phyloP scores from a whole-genome alignment of 129 eudicot genomes.

The Deinandra increscens region DNA sequence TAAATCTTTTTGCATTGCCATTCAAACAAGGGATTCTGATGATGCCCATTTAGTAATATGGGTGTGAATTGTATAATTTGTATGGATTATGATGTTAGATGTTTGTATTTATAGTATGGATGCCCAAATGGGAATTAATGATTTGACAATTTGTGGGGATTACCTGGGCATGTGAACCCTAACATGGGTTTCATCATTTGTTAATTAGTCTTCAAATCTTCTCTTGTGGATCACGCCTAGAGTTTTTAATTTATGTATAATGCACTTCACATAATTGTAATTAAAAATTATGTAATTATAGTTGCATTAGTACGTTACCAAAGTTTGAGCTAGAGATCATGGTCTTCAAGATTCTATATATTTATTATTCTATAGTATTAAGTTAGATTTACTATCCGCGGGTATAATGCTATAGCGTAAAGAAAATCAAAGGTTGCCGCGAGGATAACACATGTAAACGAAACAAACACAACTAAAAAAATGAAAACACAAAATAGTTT shows the following conservation, averaged over 20 bases:
- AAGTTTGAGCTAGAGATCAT: slow-evolving; percentile 1
- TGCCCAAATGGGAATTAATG: slow-evolving; percentile 8
- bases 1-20: slow-evolving; percentile 16
- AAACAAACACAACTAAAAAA: too few relatives aligned
- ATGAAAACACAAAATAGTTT: too few relatives aligned
- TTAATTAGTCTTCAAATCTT: slow-evolving; percentile 18
- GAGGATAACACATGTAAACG: too few relatives aligned
- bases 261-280: not conserved
- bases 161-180: slow-evolving; percentile 17
- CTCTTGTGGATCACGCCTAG: slow-evolving; percentile 27
- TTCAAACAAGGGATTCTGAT: slow-evolving; percentile 16
- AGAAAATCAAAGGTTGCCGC: too few relatives aligned
- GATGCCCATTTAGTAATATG: slow-evolving; percentile 17
- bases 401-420: too few relatives aligned
- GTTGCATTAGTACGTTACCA: not conserved
- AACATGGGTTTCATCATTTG: slow-evolving; percentile 16
- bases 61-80: not conserved
- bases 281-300: not conserved
- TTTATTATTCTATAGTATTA: too few relatives aligned
- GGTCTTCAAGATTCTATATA: not conserved
- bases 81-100: not conserved
- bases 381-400: too few relatives aligned
- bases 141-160: slow-evolving; percentile 14
- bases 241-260: not conserved
- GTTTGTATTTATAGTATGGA: slow-evolving; percentile 16